These are phyloP conservation scores for Chaetothyriales sp. DNA, from an alignment of 2,329 filamentous ascomycete genomes.

Conservation along the genomic window DNA sequence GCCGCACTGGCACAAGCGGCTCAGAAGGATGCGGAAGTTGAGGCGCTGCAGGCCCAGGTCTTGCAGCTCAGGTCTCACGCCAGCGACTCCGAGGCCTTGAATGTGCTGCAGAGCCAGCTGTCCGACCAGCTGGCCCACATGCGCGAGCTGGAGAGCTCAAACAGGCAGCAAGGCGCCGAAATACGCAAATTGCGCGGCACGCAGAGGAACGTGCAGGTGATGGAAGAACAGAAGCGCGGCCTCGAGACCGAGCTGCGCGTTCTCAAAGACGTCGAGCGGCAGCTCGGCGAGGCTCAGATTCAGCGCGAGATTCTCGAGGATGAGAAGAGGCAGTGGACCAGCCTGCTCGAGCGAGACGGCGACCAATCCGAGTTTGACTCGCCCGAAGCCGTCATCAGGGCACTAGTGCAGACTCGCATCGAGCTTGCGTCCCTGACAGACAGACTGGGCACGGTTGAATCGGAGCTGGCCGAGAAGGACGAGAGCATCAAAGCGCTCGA, in stretches of 20 bases:
- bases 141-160: slow-evolving; percentile 64
- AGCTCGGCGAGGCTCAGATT: slow-evolving; percentile 65
- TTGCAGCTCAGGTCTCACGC: slow-evolving; percentile 73
- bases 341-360: slow-evolving; percentile 60
- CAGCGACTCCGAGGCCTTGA: slow-evolving; percentile 72
- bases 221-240: slow-evolving; percentile 85
- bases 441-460: slow-evolving; percentile 62
- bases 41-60: slow-evolving; percentile 67
- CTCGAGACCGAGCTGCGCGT: slow-evolving; percentile 65
- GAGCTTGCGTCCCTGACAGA: slow-evolving; percentile 70
- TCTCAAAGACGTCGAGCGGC: slow-evolving; percentile 58
- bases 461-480: slow-evolving; percentile 65
- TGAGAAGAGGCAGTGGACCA: slow-evolving; percentile 73
- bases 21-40: slow-evolving; percentile 57
- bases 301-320: slow-evolving; percentile 81
- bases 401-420: slow-evolving; percentile 68
- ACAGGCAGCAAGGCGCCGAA: slow-evolving; percentile 65
- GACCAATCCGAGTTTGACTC: slow-evolving; percentile 64
- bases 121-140: slow-evolving; percentile 89
- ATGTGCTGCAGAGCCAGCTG: slow-evolving; percentile 73
- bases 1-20: slow-evolving; percentile 52
- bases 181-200: slow-evolving; percentile 67
- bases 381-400: slow-evolving; percentile 73
- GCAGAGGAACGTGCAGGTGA: slow-evolving; percentile 77
- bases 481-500: slow-evolving; percentile 60